These are phyloP conservation scores for Exophiala bonariae DNA, from an alignment of 2,329 filamentous ascomycete species.

Conservation along the genomic window DNA sequence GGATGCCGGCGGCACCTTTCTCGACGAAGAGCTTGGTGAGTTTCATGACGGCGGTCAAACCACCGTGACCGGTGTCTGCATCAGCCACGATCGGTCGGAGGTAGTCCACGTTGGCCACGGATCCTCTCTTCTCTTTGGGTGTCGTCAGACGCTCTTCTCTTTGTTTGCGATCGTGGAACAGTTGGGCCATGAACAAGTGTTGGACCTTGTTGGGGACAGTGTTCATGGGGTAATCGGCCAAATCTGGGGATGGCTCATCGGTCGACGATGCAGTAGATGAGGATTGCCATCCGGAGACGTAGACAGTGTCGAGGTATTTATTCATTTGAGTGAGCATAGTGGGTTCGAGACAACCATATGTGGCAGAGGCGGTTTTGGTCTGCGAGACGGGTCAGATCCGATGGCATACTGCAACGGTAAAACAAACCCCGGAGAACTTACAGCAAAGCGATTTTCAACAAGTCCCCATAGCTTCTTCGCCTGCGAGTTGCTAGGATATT, in stretches of 20 bases:
- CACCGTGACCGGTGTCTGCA: constrained; percentile 95
- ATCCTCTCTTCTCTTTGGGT: constrained; percentile 69
- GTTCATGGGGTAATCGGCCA: constrained; percentile 96
- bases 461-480: constrained; percentile 94
- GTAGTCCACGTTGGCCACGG: constrained; percentile 83
- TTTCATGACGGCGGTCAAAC: constrained; percentile 99
- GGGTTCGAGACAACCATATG: constrained; percentile 94
- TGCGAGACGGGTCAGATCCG: no score
- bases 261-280: constrained; percentile 93
- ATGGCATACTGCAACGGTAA: constrained; percentile 2
- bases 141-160: constrained; percentile 85
- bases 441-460: constrained; percentile 82
- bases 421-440: constrained; percentile 42
- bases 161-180: constrained; percentile 99
- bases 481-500: constrained; percentile 86
- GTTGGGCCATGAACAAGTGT: constrained; percentile 96
- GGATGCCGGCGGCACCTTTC: constrained; percentile 93
- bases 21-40: constrained; percentile 97
- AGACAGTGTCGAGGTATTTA: constrained; percentile 97
- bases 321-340: constrained; percentile 99
- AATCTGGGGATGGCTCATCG: constrained; percentile 94
- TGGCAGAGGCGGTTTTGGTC: constrained; percentile 85
- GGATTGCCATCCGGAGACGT: constrained; percentile 98
- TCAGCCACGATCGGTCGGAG: constrained; percentile 94
- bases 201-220: constrained; percentile 98